These are phyloP conservation scores for Suillus occidentalis DNA, from an alignment of 768 basidiomycete genomes.

Conservation along the genomic window DNA sequence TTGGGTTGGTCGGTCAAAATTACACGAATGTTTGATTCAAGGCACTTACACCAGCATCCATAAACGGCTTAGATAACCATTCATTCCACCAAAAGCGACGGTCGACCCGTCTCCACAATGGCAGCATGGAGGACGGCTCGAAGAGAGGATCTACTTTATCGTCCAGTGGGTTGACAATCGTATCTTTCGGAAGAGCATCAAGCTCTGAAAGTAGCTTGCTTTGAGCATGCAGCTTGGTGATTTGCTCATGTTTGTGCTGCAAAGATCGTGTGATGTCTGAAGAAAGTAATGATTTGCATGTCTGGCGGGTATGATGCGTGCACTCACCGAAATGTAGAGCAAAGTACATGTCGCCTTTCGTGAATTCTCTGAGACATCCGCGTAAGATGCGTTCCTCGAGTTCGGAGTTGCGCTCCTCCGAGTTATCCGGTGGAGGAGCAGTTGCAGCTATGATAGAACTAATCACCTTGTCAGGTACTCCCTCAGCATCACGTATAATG, in stretches of 20 bases:
- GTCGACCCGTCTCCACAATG: constrained; percentile 90
- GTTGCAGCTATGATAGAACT: constrained; percentile 57
- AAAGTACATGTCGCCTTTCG: constrained; percentile 89
- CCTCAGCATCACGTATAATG: constrained; percentile 46
- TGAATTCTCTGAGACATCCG: constrained; percentile 75
- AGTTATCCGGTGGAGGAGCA: constrained; percentile 59
- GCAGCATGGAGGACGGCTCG: constrained; percentile 77
- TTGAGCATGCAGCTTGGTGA: constrained; percentile 55
- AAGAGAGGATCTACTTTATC: constrained; percentile 51
- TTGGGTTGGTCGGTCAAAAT: background rate
- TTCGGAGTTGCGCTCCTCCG: constrained; percentile 70
- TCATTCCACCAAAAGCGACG: constrained; percentile 97
- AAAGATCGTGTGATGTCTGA: constrained; percentile 81
- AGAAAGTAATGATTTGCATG: constrained; percentile 3
- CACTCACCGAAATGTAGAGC: constrained; percentile 77
- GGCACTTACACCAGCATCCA: constrained; percentile 77
- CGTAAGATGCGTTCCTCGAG: constrained; percentile 82
- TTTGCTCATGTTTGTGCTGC: constrained; percentile 74
- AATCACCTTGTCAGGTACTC: constrained; percentile 53
- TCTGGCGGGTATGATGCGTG: background rate
- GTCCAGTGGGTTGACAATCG: constrained; percentile 22
- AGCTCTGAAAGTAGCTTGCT: constrained; percentile 61
- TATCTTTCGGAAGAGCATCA: constrained; percentile 45
- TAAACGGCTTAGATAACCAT: constrained; percentile 77
- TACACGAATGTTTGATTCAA: constrained; percentile 3